Percentiles rank a stretch among this genome's conserved stretches.
Evolutionary conservation across 352 stramenopile species (phyloP).

Genomic region (Globisporangium parvum): DNA sequence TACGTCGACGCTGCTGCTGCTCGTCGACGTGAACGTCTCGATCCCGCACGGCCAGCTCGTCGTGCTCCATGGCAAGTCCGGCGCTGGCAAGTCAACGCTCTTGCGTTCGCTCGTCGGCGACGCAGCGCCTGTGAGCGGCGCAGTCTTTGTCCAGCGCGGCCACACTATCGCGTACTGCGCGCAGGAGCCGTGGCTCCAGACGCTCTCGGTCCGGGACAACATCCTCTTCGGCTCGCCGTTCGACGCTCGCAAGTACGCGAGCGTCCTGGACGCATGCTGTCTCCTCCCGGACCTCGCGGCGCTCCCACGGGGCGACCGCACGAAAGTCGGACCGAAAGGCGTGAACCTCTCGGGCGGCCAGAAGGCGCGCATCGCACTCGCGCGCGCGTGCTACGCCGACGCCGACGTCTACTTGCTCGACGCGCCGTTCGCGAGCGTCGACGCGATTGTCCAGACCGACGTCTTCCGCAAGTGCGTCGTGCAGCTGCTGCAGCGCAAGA

Average conservation of each 20-base stretch:
- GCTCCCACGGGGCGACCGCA: slow-evolving; percentile 50
- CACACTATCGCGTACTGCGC: slow-evolving; percentile 21
- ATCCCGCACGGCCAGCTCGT: slow-evolving; percentile 5
- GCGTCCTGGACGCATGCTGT: slow-evolving; percentile 21
- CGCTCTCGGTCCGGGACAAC: slow-evolving; percentile 71
- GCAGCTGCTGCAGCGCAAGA: slow-evolving; percentile 35
- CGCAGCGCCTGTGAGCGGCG: slow-evolving; percentile 3
- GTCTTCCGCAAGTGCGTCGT: slow-evolving; percentile 48
- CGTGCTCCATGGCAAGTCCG: slow-evolving; percentile 10
- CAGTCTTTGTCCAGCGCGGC: slow-evolving; percentile 3
- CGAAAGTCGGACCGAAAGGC: slow-evolving; percentile 38
- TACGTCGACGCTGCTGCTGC: not conserved
- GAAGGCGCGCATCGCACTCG: slow-evolving; percentile 44
- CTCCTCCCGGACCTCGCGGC: slow-evolving; percentile 15
- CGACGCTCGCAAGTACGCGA: slow-evolving; percentile 46
- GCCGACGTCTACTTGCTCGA: slow-evolving; percentile 47
- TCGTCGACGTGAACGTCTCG: slow-evolving; percentile 6
- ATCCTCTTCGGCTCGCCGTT: slow-evolving; percentile 76
- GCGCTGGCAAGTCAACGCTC: slow-evolving; percentile 16
- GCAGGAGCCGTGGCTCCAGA: slow-evolving; percentile 81
- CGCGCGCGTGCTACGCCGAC: slow-evolving; percentile 43
- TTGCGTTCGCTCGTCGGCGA: slow-evolving; percentile 6
- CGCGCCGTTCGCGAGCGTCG: slow-evolving; percentile 38
- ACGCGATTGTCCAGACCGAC: slow-evolving; percentile 47
- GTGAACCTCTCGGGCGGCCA: slow-evolving; percentile 52